These are phyloP conservation scores for Cyberlindnera lachancei DNA, from an alignment of 805 yeast species.

Conservation along the genomic window DNA sequence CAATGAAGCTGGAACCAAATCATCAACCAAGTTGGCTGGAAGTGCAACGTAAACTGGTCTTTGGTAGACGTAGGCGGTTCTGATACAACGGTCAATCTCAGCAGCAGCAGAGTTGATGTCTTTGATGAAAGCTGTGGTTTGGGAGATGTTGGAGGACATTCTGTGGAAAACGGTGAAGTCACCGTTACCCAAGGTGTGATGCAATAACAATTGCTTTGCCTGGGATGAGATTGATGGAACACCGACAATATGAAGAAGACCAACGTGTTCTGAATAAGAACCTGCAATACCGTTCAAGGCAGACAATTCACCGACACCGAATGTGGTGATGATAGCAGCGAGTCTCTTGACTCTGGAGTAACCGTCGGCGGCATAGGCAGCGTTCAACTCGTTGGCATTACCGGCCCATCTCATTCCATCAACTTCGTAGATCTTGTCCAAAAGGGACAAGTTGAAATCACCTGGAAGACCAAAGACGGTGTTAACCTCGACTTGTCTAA, in stretches of 20 bases:
- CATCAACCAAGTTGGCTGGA: constrained; percentile 76
- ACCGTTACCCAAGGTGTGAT: constrained; percentile 81
- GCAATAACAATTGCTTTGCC: constrained; percentile 63
- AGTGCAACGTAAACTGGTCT: constrained; percentile 79
- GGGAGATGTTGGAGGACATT: constrained; percentile 70
- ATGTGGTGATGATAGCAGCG: constrained; percentile 71
- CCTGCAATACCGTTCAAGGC: constrained; percentile 87
- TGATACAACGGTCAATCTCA: constrained; percentile 66
- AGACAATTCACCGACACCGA: constrained; percentile 85
- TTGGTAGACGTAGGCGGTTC: constrained; percentile 62
- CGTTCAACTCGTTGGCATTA: constrained; percentile 84
- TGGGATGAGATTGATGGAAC: constrained; percentile 73
- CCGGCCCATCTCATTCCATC: constrained; percentile 83
- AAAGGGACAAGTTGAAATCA: constrained; percentile 66
- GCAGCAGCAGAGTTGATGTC: constrained; percentile 60
- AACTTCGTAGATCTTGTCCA: constrained; percentile 69
- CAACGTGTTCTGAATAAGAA: constrained; percentile 84
- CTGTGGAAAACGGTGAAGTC: constrained; percentile 71
- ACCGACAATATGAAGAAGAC: constrained; percentile 78
- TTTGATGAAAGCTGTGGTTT: constrained; percentile 55
- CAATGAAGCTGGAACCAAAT: constrained; percentile 45
- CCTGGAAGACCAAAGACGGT: constrained; percentile 80
- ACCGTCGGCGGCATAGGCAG: constrained; percentile 86
- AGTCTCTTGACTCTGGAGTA: constrained; percentile 76
- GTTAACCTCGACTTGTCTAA: constrained; percentile 61